Evolutionary conservation across 139 green algal species (phyloP), one percentile per base, ranked within the genome.

Genomic region (Eudorina sp.): DNA sequence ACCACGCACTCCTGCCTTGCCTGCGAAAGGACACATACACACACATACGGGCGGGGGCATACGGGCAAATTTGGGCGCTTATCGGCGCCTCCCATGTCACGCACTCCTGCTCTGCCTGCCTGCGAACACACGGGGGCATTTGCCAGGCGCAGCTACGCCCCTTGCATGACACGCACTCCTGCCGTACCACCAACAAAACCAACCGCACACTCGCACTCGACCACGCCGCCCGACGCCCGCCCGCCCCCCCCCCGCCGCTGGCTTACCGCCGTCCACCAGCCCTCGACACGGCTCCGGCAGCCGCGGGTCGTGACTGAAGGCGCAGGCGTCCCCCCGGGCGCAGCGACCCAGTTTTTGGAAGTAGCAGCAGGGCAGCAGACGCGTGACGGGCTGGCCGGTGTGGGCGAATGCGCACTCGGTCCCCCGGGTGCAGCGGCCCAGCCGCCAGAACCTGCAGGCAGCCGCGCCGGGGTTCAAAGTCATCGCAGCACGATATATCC

Each of bases 351-450:
- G 62, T 2, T n/a, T n/a, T n/a, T 43, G 55, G 41, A 41, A 77
- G 80, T 51, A 86, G 23, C 60, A 41, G 62, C 60, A 86, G 6
- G 80, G 80, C 80, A 76, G 43, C 55, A 84, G 53, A 11, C 77
- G 77, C 36, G 77, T 72, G 8, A 53, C 53, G 25, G 77, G 77
- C 77, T 73, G 53, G 0, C 77, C 77, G 25, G 55, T 25, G 53
- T 84, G 77, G 6, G 34, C 46, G 55, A 73, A 84, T 19, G 77
- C 21, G 53, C 77, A 84, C 9, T 51, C 55, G 38, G 53, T 53
- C 53, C 77, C 77, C 53, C 38, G 36, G 38, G 19, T 41, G 53
- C 77, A 84, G 53, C 77, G 77, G 23, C 77, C 77, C 77, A 84
- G 53, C 53, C 77, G 77, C 77, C 77, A 84, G 38, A 73, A 84